phyloP scores from a whole-genome alignment of 768 basidiomycete genomes.

The Serendipita sp. region DNA sequence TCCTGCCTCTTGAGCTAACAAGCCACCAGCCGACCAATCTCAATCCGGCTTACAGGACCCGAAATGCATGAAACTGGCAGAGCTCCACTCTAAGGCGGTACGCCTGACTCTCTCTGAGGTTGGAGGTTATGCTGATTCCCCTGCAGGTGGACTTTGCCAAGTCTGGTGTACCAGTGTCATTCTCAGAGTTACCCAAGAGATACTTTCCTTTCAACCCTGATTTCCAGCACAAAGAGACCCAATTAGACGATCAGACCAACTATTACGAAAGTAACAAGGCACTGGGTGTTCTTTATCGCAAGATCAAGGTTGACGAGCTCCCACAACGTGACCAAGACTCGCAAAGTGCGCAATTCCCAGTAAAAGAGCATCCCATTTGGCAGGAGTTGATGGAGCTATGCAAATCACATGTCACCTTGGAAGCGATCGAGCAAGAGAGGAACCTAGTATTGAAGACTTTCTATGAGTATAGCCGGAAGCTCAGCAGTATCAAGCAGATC shows the following conservation, averaged over 20 bases:
- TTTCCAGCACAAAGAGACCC: slow-evolving; percentile 3
- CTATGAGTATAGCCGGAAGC: not conserved
- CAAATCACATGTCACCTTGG: not conserved
- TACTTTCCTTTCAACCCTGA: not conserved
- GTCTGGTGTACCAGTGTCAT: slow-evolving; percentile 9
- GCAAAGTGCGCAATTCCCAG: not conserved
- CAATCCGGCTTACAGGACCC: slow-evolving; percentile 36
- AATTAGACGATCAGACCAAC: slow-evolving; percentile 9
- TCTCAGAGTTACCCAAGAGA: slow-evolving; percentile 1
- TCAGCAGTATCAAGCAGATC: not conserved
- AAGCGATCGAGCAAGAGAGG: not conserved
- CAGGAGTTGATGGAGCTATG: not conserved
- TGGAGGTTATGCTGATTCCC: not conserved
- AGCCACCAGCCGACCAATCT: slow-evolving; percentile 47
- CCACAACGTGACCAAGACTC: not conserved
- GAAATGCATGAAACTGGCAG: slow-evolving; percentile 37
- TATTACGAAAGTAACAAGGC: slow-evolving; percentile 3
- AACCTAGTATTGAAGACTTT: not conserved
- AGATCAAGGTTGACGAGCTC: not conserved
- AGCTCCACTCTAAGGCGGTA: slow-evolving; percentile 25
- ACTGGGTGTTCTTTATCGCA: slow-evolving; percentile 9
- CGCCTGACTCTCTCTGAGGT: not conserved
- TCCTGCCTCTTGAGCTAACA: slow-evolving; percentile 26
- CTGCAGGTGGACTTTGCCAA: slow-evolving; percentile 13
- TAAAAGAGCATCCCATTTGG: not conserved